phyloP scores from a whole-genome alignment of 306 rosid genomes.

The Acacia confusa region DNA sequence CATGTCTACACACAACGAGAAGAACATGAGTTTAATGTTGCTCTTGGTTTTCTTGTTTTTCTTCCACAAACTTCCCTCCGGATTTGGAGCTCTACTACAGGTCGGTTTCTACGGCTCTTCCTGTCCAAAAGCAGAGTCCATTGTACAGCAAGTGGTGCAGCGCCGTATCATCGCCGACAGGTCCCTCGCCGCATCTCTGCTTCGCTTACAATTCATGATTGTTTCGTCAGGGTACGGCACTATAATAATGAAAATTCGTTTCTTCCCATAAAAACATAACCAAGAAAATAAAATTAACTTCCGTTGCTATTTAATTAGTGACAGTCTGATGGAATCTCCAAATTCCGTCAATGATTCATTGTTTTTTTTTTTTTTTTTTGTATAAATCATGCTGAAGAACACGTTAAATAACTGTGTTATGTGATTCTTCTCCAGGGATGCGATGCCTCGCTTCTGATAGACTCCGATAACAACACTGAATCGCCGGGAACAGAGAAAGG shows the following conservation, averaged over 20 bases:
- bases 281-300: too few relatives aligned
- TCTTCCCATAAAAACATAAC: too few relatives aligned
- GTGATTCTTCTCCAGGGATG: slow-evolving; percentile 29
- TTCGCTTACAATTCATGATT: slow-evolving; percentile 29
- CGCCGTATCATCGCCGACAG: slow-evolving; percentile 5
- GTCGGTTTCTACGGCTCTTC: slow-evolving; percentile 34
- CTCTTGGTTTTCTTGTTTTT: not conserved
- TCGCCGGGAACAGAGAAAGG: slow-evolving; percentile 20
- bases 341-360: too few relatives aligned
- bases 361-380: too few relatives aligned
- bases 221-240: slow-evolving; percentile 2
- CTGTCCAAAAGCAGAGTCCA: slow-evolving; percentile 18
- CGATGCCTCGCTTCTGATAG: slow-evolving; percentile 46
- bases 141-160: not conserved
- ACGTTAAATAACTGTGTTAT: not conserved
- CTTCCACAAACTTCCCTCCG: slow-evolving; percentile 31
- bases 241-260: too few relatives aligned
- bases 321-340: too few relatives aligned
- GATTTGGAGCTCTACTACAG: slow-evolving; percentile 15
- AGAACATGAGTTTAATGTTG: not conserved
- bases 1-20: not conserved
- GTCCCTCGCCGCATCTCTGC: slow-evolving; percentile 6
- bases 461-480: not conserved
- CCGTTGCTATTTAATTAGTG: too few relatives aligned
- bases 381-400: too few relatives aligned